These are phyloP conservation scores for Nemania serpens DNA, from an alignment of 2,329 filamentous ascomycete species.

Conservation along the genomic window DNA sequence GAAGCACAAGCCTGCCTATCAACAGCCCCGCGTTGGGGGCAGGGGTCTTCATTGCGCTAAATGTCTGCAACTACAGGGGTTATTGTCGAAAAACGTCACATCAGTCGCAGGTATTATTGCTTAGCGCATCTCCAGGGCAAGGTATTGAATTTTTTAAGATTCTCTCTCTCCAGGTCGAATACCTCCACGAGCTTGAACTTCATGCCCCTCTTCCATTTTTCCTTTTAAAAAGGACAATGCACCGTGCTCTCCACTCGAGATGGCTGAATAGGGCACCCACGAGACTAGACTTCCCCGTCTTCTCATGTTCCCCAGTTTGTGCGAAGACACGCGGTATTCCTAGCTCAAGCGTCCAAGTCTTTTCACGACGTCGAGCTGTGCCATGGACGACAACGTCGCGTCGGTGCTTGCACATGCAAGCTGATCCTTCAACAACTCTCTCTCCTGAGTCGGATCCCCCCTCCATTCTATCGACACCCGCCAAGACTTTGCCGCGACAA, in stretches of 20 bases:
- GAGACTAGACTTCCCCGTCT: constrained; percentile 49
- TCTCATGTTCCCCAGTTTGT: constrained; percentile 52
- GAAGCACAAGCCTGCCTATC: too few relatives aligned
- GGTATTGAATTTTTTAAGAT: background rate
- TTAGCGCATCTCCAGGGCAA: too few relatives aligned
- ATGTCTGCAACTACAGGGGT: constrained; percentile 17
- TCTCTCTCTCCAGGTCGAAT: background rate
- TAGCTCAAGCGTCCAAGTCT: constrained; percentile 20
- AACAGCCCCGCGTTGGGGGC: too few relatives aligned
- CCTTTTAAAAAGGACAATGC: constrained; percentile 44
- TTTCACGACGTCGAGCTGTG: constrained; percentile 21
- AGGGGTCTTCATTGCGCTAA: too few relatives aligned
- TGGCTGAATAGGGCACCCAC: constrained; percentile 50
- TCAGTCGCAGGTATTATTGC: background rate
- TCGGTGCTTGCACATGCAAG: constrained; percentile 40
- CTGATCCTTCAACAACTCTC: constrained; percentile 23
- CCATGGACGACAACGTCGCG: constrained; percentile 31
- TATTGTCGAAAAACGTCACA: constrained; percentile 16
- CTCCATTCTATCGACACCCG: constrained; percentile 6
- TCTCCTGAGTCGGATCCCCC: constrained; percentile 9
- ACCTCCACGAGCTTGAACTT: constrained; percentile 5
- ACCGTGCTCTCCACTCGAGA: constrained; percentile 49
- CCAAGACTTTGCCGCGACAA: constrained; percentile 54
- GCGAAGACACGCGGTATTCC: background rate
- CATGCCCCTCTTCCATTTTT: background rate